Evolutionary conservation across 805 yeast species (phyloP).

Genomic region (Metschnikowia amazonensis): DNA sequence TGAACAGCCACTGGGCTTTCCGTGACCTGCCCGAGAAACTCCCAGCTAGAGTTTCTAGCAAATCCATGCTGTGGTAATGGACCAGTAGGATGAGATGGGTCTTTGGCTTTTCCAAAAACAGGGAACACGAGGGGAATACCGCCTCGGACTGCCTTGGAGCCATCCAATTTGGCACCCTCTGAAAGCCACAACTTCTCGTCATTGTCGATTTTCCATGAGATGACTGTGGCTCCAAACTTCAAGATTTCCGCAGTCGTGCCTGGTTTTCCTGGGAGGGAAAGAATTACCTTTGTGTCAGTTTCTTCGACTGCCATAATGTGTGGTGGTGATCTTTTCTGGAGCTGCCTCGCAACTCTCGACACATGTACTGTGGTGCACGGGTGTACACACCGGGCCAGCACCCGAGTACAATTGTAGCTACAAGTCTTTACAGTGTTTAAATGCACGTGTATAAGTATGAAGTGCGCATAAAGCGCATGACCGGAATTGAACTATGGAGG

Average conservation of each 20-base stretch:
- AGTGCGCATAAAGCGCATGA: neutral
- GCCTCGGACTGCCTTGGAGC: constrained; percentile 92
- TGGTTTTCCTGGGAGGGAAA: constrained; percentile 52
- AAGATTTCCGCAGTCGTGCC: constrained; percentile 63
- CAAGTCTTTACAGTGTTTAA: neutral
- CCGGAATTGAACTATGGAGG: neutral
- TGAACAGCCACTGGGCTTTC: constrained; percentile 68
- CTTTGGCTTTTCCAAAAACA: constrained; percentile 70
- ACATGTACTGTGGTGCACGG: constrained; percentile 1
- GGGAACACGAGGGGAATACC: constrained; percentile 98
- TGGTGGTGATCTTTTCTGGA: neutral
- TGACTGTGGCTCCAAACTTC: constrained; percentile 83
- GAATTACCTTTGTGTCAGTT: constrained; percentile 55
- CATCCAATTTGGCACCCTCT: constrained; percentile 78
- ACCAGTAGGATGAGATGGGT: constrained; percentile 50
- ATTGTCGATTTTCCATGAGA: constrained; percentile 70
- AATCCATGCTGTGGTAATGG: constrained; percentile 93
- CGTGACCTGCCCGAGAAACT: constrained; percentile 80
- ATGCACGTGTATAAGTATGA: neutral
- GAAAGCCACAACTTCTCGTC: constrained; percentile 83
- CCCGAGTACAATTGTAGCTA: neutral
- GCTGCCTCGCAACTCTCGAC: neutral
- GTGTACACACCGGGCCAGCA: neutral
- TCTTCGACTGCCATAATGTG: constrained; percentile 61
- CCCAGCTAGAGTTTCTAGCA: constrained; percentile 90